Evolutionary conservation across 257 asterid genomes (phyloP).

Genomic region (Plantago ovata): DNA sequence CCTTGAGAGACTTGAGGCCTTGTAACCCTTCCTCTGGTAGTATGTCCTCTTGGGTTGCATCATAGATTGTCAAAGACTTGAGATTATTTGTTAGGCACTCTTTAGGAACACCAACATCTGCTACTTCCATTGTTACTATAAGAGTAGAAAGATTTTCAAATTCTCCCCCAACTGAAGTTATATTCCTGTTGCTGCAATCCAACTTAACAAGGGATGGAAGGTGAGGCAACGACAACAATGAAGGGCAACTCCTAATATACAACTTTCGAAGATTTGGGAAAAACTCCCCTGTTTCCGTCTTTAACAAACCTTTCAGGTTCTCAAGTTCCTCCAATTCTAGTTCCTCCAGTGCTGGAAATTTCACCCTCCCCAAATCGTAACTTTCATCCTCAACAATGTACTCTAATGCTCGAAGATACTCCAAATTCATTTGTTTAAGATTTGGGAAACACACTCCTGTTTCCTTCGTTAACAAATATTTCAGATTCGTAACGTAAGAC

Average conservation of each 20-base stretch:
- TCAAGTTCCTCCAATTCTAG: background rate
- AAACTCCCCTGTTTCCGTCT: no score
- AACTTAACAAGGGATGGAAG: background rate
- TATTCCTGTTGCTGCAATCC: background rate
- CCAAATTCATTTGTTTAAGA: background rate
- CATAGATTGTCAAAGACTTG: background rate
- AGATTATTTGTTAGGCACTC: slow-evolving; percentile 15
- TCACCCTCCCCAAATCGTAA: background rate
- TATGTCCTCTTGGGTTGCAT: background rate
- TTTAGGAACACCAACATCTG: slow-evolving; percentile 8
- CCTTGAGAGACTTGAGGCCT: slow-evolving; percentile 4
- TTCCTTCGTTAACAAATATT: background rate
- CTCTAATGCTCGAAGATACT: slow-evolving; percentile 8
- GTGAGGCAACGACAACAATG: no score
- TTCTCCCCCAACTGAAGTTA: no score
- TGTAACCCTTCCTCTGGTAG: slow-evolving; percentile 8
- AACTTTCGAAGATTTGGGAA: no score
- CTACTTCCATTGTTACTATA: no score
- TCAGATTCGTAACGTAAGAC: no score
- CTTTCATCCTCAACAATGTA: slow-evolving; percentile 19
- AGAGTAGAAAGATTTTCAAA: slow-evolving; percentile 18
- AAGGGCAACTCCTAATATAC: no score
- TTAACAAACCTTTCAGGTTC: no score
- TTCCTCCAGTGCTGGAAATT: slow-evolving; percentile 15
- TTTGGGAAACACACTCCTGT: background rate